A percentile compares a stretch with the other conserved stretches of the same genome.
These are phyloP conservation scores for Craterostigma plantagineum DNA, from an alignment of 257 asterid species.

Conservation along the genomic window DNA sequence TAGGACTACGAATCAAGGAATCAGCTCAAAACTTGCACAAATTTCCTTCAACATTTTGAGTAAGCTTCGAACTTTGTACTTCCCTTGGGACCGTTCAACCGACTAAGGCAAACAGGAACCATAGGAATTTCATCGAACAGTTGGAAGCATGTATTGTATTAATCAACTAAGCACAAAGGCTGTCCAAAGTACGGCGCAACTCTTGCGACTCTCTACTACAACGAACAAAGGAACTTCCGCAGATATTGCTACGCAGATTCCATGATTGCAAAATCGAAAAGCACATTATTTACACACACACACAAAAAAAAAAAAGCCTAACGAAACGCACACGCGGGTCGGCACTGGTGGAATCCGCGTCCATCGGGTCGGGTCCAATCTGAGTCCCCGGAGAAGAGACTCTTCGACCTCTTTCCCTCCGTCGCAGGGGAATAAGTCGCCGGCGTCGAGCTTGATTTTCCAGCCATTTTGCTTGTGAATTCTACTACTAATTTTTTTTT, in stretches of 20 bases:
- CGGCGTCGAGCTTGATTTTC: slow-evolving; percentile 38
- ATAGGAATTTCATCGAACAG: too few species aligned
- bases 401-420: slow-evolving; percentile 26
- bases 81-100: too few species aligned
- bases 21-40: too few species aligned
- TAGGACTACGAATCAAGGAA: too few species aligned
- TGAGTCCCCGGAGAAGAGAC: slow-evolving; percentile 18
- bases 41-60: too few species aligned
- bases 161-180: too few species aligned
- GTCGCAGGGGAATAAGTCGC: slow-evolving; percentile 61
- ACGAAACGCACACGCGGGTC: slow-evolving; percentile 65
- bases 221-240: too few species aligned
- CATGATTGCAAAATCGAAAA: neutral
- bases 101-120: too few species aligned
- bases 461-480: slow-evolving; percentile 23
- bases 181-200: too few species aligned
- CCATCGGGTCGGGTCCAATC: slow-evolving; percentile 82
- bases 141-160: too few species aligned
- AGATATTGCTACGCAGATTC: neutral
- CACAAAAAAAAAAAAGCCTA: neutral
- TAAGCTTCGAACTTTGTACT: too few species aligned
- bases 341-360: slow-evolving; percentile 74
- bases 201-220: too few species aligned
- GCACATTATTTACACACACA: neutral
- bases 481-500: neutral